Evolutionary conservation across 148 eudicot species (phyloP), one percentile per base, ranked within the genome.

Genomic region (Heliamphora exappendiculata): DNA sequence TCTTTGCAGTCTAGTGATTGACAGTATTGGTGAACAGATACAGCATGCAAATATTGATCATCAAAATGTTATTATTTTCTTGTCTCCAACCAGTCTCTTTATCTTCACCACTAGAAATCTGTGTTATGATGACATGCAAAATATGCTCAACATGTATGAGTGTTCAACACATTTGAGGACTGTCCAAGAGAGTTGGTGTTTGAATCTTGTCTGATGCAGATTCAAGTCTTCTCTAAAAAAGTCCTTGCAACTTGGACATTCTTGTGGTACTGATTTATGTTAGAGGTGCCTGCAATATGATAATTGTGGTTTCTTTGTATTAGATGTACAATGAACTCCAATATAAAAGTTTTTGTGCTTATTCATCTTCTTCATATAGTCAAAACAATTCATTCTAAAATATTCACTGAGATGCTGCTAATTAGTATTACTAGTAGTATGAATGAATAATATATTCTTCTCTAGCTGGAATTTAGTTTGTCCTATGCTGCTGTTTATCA

Each of bases 401-500:
- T 65, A 34, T 65, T 65, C 22, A 65, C 22, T 8, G 28, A 7
- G 28, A 12, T 42, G 31, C 71, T 10, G 31, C 51, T 39, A 22
- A 51, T 22, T 67, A 22, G 14, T 42, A 5, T 67, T 44, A 39
- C 7, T 67, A n/a, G 4, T 22, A 39, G 42, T 67, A 13, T 10
- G 13, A 39, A 59, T 41, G 24, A 24, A 14, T 26, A 7, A 36
- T 5, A 36, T 34, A 53, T 62, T 59, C 57, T 57, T 49, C 44
- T 79, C 49, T 59, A 55, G 50, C 51, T 33, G 41, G 19, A 66
- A 39, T 37, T 44, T 19, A 33, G 65, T 59, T 39, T 70, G 2
- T 68, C 20, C 34, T 60, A 47, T 41, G 53, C 34, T 59, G 12
- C 36, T n/a, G 7, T 63, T 45, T 83, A 79, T 76, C 82, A 89